These are phyloP conservation scores for Coccomyxa subellipsoidea DNA, from an alignment of 163 green algal genomes.

Conservation along the genomic window DNA sequence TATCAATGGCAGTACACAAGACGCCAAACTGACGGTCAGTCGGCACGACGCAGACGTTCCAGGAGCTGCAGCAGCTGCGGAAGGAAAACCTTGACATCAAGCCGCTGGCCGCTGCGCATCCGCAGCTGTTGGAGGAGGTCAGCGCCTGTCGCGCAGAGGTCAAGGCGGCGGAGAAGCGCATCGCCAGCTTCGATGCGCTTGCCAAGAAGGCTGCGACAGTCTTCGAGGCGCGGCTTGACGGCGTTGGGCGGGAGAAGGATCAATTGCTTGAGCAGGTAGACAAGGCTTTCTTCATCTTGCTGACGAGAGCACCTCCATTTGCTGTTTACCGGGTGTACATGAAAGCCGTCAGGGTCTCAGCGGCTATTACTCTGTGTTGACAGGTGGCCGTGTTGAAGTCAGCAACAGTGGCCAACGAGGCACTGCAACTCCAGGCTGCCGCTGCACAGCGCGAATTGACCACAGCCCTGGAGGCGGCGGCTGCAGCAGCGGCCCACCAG, in stretches of 20 bases:
- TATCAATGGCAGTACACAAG: too few species aligned
- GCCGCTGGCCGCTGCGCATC: neutral
- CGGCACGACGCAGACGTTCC: neutral
- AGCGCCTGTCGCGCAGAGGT: neutral
- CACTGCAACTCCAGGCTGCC: neutral
- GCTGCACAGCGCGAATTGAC: conserved; percentile 1
- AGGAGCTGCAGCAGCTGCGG: conserved; percentile 7
- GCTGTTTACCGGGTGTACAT: too few species aligned
- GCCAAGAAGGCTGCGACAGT: neutral
- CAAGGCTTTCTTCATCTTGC: neutral
- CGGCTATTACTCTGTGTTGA: too few species aligned
- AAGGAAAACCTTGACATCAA: neutral
- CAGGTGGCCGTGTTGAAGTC: neutral
- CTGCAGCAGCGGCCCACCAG: neutral
- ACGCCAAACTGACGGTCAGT: too few species aligned
- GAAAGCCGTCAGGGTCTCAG: too few species aligned
- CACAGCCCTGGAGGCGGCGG: neutral
- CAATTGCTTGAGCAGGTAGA: neutral
- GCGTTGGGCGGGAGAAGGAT: neutral
- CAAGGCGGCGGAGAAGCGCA: neutral
- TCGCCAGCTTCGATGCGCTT: neutral
- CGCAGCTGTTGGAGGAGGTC: conserved; percentile 11
- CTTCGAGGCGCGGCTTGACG: neutral
- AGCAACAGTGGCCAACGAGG: neutral
- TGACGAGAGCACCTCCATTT: neutral